Percentiles rank a stretch among this genome's conserved stretches.
Conservation (phyloP, 331 rosid species). For the Ulmus americana region DNA sequence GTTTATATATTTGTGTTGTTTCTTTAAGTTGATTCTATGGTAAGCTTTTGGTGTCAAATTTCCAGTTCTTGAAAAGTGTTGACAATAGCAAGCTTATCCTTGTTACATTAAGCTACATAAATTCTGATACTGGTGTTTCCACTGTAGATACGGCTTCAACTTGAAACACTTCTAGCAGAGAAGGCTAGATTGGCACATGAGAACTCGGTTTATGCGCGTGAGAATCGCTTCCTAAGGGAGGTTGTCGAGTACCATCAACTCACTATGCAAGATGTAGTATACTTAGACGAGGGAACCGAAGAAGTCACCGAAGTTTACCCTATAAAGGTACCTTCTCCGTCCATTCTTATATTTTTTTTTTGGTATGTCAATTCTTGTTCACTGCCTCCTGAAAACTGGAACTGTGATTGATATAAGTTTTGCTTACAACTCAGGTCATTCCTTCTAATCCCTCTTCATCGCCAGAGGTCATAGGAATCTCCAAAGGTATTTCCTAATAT, state of each 20-base stretch:
- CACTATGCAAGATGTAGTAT: constrained; percentile 90
- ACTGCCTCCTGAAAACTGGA: not conserved
- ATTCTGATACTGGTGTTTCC: constrained; percentile 21
- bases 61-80: not conserved
- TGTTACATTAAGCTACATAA: constrained; percentile 2
- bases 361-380: not conserved
- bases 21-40: not conserved
- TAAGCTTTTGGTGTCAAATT: not conserved
- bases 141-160: constrained; percentile 74
- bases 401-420: not conserved
- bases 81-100: not conserved
- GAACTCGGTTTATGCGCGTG: constrained; percentile 76
- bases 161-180: constrained; percentile 91
- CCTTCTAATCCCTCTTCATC: constrained; percentile 8
- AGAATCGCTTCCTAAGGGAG: constrained; percentile 93
- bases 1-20: not conserved
- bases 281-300: constrained; percentile 73
- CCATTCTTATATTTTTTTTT: not conserved
- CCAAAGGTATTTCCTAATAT: not conserved
- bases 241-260: constrained; percentile 94
- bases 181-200: constrained; percentile 84
- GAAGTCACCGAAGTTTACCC: constrained; percentile 82
- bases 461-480: constrained; percentile 16
- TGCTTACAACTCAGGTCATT: constrained; percentile 13
- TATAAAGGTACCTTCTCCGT: constrained; percentile 7